These are phyloP conservation scores for Fusarium staphyleae DNA, from an alignment of 2,329 filamentous ascomycete genomes.

Conservation along the genomic window DNA sequence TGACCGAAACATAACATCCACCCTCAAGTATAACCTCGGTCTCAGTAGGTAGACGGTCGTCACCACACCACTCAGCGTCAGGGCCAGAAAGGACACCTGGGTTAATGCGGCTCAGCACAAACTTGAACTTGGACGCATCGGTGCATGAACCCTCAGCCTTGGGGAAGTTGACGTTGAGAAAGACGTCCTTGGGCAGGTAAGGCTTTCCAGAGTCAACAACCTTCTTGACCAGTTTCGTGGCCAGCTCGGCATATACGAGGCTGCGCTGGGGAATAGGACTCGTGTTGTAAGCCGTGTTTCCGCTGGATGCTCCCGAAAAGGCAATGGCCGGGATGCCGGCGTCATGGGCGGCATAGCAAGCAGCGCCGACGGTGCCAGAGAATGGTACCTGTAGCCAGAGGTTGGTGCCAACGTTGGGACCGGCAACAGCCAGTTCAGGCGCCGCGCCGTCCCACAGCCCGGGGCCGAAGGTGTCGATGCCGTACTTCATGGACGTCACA, in stretches of 20 bases:
- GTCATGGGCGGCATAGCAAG: conserved; percentile 62
- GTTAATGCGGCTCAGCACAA: conserved; percentile 69
- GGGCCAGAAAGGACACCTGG: conserved; percentile 57
- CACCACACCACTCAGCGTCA: conserved; percentile 66
- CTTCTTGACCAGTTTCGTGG: conserved; percentile 62
- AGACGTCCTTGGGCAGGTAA: conserved; percentile 67
- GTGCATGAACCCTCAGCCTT: conserved; percentile 59
- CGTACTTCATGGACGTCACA: conserved; percentile 68
- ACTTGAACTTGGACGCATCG: conserved; percentile 63
- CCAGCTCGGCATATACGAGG: conserved; percentile 69
- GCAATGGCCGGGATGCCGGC: conserved; percentile 70
- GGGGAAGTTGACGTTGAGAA: conserved; percentile 75
- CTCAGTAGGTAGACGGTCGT: conserved; percentile 65
- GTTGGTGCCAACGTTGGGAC: conserved; percentile 68
- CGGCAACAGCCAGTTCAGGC: conserved; percentile 70
- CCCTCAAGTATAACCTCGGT: conserved; percentile 55
- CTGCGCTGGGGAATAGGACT: conserved; percentile 60
- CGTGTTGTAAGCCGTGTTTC: conserved; percentile 61
- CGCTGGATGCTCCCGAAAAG: conserved; percentile 64
- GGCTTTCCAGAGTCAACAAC: conserved; percentile 65
- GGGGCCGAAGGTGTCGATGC: conserved; percentile 63
- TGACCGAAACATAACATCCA: conserved; percentile 69
- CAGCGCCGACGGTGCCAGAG: conserved; percentile 73
- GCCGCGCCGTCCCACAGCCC: conserved; percentile 58
- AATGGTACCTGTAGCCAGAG: conserved; percentile 62